These are phyloP conservation scores for Prunus campanulata DNA, from an alignment of 306 rosid genomes.

Conservation along the genomic window DNA sequence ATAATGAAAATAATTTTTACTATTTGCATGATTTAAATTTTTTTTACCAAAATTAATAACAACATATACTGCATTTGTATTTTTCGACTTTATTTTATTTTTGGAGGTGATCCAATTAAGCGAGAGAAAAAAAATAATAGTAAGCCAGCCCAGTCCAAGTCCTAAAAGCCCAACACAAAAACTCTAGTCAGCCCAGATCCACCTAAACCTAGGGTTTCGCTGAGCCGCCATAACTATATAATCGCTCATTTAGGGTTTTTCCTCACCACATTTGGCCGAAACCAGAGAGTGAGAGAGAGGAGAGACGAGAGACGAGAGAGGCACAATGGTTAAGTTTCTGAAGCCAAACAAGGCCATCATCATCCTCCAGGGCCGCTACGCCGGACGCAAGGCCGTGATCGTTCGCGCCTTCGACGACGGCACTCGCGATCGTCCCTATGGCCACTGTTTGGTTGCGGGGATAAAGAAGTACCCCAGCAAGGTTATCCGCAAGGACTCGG, in stretches of 20 bases:
- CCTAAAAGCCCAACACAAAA: neutral
- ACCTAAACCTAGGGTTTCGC: neutral
- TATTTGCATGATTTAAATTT: no score
- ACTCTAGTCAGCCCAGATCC: neutral
- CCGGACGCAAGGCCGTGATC: slow-evolving; percentile 52
- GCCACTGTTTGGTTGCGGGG: slow-evolving; percentile 51
- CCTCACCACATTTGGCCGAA: neutral
- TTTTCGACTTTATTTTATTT: no score
- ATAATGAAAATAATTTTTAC: no score
- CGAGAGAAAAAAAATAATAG: no score
- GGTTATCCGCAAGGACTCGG: slow-evolving; percentile 48
- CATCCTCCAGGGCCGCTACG: slow-evolving; percentile 50
- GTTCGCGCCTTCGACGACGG: slow-evolving; percentile 48
- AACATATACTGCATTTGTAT: no score
- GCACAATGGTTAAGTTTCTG: slow-evolving; percentile 43
- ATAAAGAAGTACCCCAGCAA: slow-evolving; percentile 47
- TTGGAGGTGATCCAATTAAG: no score
- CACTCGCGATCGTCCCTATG: slow-evolving; percentile 46
- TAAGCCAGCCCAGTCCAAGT: neutral
- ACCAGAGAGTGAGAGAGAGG: neutral
- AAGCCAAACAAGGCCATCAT: slow-evolving; percentile 48
- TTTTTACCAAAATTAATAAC: no score
- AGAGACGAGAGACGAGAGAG: neutral
- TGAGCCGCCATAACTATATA: neutral
- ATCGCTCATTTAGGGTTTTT: neutral